Evolutionary conservation across 352 stramenopile genomes (phyloP).

Genomic region (Pythium periplocum): DNA sequence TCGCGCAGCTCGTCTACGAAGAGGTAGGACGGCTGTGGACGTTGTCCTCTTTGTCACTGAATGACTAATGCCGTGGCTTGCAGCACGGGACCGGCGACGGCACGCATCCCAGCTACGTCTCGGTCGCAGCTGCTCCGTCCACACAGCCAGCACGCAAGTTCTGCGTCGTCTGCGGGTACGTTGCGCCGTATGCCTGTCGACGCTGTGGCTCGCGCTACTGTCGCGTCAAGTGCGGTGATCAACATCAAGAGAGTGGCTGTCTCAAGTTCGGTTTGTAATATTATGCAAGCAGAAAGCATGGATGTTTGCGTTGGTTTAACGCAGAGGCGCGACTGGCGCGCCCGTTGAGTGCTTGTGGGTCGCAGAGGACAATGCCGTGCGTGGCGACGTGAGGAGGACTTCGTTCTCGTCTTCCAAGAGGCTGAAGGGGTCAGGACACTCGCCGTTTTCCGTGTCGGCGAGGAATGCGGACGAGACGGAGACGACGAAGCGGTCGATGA

Average conservation of each 20-base stretch:
- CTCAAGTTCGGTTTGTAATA: conserved; percentile 82
- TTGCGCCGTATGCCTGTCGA: conserved; percentile 71
- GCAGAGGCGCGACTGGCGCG: not conserved
- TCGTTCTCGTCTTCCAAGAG: conserved; percentile 54
- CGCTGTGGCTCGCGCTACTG: conserved; percentile 81
- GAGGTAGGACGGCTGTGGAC: conserved; percentile 31
- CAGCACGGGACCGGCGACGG: conserved; percentile 12
- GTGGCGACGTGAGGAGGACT: conserved; percentile 28
- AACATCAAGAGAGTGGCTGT: conserved; percentile 88
- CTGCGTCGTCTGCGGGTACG: conserved; percentile 83
- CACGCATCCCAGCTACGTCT: conserved; percentile 63
- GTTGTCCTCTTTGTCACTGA: not conserved
- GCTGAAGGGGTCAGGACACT: conserved; percentile 66
- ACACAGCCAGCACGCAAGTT: conserved; percentile 67
- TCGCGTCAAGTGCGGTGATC: conserved; percentile 74
- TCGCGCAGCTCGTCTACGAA: conserved; percentile 85
- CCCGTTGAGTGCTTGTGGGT: conserved; percentile 11
- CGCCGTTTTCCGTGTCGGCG: conserved; percentile 60
- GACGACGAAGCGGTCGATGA: conserved; percentile 69
- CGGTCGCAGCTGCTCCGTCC: conserved; percentile 51
- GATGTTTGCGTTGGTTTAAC: not conserved
- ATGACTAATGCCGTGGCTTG: conserved; percentile 5
- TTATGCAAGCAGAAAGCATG: too few species aligned
- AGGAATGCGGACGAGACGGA: conserved; percentile 42
- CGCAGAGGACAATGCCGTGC: conserved; percentile 10